Base-by-base conservation (phyloP, 2,329 filamentous ascomycete genomes). In the Penicillium sp. region DNA sequence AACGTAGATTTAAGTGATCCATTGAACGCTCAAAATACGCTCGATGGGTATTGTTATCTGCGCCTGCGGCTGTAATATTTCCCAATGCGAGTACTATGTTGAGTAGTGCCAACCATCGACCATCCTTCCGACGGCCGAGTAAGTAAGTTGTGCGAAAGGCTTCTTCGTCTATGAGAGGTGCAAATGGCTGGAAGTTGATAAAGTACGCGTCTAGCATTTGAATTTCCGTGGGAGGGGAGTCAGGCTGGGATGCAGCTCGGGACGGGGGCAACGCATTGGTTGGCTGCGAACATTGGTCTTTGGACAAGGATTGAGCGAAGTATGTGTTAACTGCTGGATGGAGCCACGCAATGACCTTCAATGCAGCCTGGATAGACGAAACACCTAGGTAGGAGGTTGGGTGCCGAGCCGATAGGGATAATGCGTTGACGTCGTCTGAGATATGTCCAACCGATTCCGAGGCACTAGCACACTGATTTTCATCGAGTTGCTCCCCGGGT, bases 1-100 rank as follows among this genome's bases (percentile, higher is more conserved):
- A 81, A 59, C 88, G 85, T 60, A 90, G 77, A 8, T 81, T 82
- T 9, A 90, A 76, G 63, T 88, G 80, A 54, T 84, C 82, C 74
- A 86, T 85, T 10, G 87, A 84, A 37, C 82, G 80, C 61, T 82
- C 83, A 72, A 88, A 90, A 73, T 87, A 90, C 56, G 80, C 81
- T 63, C 87, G 79, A 66, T 90, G 87, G 55, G 79, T 83, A 60
- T 85, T 82, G 66, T 88, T 85, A 42, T 76, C 71, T 5, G 74
- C 68, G 39, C 86, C 87, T 61, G 82, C 82, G 37, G 84, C 83
- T 3, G 82, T 85, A 50, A 90, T 84, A 65, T 85, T 88, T 10
- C 88, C 88, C 77, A 90, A 83, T 4, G 87, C 86, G 60, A 90
- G 86, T 7, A 90, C 87, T 77, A 88, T 89, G 70, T 90, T 90